These are phyloP conservation scores for Auriscalpium orientale DNA, from an alignment of 768 basidiomycete species.

Conservation along the genomic window DNA sequence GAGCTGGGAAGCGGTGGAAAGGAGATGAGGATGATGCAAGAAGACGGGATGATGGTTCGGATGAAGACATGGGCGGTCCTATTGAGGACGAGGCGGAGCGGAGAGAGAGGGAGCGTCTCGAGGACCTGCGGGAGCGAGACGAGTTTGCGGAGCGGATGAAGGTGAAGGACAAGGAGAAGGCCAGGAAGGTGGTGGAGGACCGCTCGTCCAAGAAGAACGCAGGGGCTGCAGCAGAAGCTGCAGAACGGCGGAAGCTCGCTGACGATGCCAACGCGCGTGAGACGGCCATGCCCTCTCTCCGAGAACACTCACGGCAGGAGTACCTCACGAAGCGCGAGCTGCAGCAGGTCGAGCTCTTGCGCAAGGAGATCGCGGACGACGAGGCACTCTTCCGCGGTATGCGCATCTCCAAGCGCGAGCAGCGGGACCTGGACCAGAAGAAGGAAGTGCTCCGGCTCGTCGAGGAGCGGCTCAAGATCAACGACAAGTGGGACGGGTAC, in stretches of 20 bases:
- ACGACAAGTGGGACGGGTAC: constrained; percentile 95
- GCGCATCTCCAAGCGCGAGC: constrained; percentile 81
- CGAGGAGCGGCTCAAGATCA: constrained; percentile 89
- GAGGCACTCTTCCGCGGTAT: constrained; percentile 86
- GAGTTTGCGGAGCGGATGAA: constrained; percentile 87
- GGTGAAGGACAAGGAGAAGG: constrained; percentile 74
- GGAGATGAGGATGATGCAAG: constrained; percentile 34
- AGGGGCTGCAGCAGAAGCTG: constrained; percentile 77
- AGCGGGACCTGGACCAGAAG: constrained; percentile 77
- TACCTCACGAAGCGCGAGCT: constrained; percentile 95
- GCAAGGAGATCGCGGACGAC: constrained; percentile 91
- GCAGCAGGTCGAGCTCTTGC: constrained; percentile 89
- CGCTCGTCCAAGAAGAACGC: constrained; percentile 63
- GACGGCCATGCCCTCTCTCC: constrained; percentile 60
- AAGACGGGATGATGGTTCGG: constrained; percentile 24
- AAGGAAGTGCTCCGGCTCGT: constrained; percentile 88
- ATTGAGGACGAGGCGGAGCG: constrained; percentile 66
- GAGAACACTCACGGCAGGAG: constrained; percentile 87
- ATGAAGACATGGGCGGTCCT: constrained; percentile 34
- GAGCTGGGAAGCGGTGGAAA: constrained; percentile 56
- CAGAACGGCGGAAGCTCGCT: constrained; percentile 70
- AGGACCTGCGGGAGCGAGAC: constrained; percentile 83
- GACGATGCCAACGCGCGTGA: constrained; percentile 44
- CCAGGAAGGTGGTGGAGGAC: constrained; percentile 89
- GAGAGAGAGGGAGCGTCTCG: constrained; percentile 63